A percentile compares a stretch with the other conserved stretches of the same genome.
These are phyloP conservation scores for Cantharellus cinnabarinus DNA, from an alignment of 768 basidiomycete genomes.

Conservation along the genomic window DNA sequence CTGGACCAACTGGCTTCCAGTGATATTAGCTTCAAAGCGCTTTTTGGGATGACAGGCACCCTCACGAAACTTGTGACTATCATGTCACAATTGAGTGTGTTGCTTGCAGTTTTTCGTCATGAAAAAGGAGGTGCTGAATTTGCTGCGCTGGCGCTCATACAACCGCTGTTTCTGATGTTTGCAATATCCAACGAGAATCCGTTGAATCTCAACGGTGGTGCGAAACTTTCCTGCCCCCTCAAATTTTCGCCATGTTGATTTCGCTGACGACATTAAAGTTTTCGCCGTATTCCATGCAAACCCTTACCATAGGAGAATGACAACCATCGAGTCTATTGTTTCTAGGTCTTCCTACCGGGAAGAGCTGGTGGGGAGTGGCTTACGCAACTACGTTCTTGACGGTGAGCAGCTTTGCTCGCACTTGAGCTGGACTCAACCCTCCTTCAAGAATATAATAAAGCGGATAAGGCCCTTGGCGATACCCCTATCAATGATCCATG, in stretches of 20 bases:
- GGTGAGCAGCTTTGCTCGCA: not conserved
- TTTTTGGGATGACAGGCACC: not conserved
- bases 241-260: not conserved
- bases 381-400: not conserved
- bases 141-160: not conserved
- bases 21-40: not conserved
- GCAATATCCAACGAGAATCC: not conserved
- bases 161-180: not conserved
- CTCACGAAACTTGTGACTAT: not conserved
- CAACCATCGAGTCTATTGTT: not conserved
- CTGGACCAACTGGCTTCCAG: not conserved
- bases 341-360: not conserved
- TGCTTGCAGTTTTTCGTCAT: not conserved
- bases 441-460: not conserved
- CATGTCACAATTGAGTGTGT: not conserved
- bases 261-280: not conserved
- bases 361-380: not conserved
- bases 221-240: not conserved
- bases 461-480: not conserved
- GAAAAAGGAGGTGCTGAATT: not conserved
- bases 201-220: not conserved
- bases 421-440: not conserved
- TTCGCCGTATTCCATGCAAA: not conserved
- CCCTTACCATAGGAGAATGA: not conserved
- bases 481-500: not conserved